Evolutionary conservation across 2,329 filamentous ascomycete species (phyloP).

Genomic region (Graphiopsis chlorocephala): DNA sequence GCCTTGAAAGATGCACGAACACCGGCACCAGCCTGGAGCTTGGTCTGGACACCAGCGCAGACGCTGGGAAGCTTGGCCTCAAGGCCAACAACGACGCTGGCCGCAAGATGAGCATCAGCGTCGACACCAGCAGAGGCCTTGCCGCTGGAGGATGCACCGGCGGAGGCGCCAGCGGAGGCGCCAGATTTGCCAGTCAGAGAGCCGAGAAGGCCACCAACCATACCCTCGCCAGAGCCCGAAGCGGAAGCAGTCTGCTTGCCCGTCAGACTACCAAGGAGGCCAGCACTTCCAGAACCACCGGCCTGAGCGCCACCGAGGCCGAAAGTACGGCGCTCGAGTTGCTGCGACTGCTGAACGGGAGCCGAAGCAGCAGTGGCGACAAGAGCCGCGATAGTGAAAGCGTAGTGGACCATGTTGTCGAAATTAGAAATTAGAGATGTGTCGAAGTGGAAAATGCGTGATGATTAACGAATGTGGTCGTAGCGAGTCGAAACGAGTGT

Average conservation of each 20-base stretch:
- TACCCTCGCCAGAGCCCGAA: neutral
- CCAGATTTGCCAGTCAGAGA: neutral
- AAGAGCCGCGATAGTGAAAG: slow-evolving; percentile 11
- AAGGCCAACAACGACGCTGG: neutral
- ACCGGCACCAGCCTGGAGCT: slow-evolving; percentile 3
- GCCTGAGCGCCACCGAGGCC: neutral
- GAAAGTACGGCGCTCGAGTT: slow-evolving; percentile 12
- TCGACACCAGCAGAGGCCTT: neutral
- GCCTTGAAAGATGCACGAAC: slow-evolving; percentile 9
- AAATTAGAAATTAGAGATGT: neutral
- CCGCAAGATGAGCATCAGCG: neutral
- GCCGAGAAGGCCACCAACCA: neutral
- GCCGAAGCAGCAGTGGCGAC: neutral
- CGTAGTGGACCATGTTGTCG: slow-evolving; percentile 10
- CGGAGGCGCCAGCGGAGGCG: neutral
- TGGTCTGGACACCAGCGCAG: slow-evolving; percentile 8
- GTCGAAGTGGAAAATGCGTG: neutral
- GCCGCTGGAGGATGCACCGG: neutral
- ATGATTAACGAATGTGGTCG: slow-evolving; percentile 1
- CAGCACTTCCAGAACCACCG: neutral
- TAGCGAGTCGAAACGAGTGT: slow-evolving; percentile 5
- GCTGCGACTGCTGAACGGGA: neutral
- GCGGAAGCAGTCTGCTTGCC: neutral
- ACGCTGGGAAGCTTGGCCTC: slow-evolving; percentile 9
- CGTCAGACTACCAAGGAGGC: neutral